Evolutionary conservation across 2,329 filamentous ascomycete species (phyloP).

Genomic region (Claviceps digitariae): DNA sequence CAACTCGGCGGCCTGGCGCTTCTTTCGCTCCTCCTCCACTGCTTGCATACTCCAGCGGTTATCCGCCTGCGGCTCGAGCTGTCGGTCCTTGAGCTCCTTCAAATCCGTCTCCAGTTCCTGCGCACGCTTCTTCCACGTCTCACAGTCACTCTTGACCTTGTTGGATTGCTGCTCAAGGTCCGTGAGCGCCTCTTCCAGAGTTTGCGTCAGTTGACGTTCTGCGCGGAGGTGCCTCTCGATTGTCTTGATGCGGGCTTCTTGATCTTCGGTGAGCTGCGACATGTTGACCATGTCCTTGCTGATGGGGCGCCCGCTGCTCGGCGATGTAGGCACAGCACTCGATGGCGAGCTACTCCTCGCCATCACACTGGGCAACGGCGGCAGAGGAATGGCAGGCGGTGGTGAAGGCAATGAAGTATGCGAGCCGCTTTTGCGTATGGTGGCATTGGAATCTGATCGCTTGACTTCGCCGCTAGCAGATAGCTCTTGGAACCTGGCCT

Average conservation of each 20-base stretch:
- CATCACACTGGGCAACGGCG: constrained; percentile 60
- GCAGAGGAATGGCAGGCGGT: constrained; percentile 89
- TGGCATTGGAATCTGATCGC: constrained; percentile 50
- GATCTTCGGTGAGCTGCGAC: constrained; percentile 79
- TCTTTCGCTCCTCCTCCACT: constrained; percentile 92
- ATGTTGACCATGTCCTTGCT: constrained; percentile 62
- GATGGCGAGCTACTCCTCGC: constrained; percentile 31
- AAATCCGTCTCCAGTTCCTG: constrained; percentile 59
- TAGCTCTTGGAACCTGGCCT: constrained; percentile 51
- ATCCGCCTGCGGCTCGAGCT: constrained; percentile 35
- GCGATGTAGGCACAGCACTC: constrained; percentile 32
- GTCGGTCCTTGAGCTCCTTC: constrained; percentile 45
- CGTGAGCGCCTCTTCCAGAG: constrained; percentile 86
- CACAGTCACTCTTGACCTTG: constrained; percentile 81
- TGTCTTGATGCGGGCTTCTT: constrained; percentile 85
- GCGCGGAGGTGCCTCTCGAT: constrained; percentile 95
- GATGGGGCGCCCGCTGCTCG: constrained; percentile 51
- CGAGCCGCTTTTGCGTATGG: constrained; percentile 72
- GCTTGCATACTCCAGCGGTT: constrained; percentile 65
- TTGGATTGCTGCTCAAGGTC: constrained; percentile 87
- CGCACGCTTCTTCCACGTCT: constrained; percentile 81
- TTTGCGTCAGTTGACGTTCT: constrained; percentile 91
- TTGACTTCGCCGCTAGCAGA: constrained; percentile 30
- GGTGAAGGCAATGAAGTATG: constrained; percentile 80
- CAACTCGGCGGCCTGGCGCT: constrained; percentile 77